Percentiles rank a stretch among this genome's conserved stretches.
These are phyloP conservation scores for Oryza glaberrima DNA, from an alignment of 176 grass and related monocot genomes.

Conservation along the genomic window DNA sequence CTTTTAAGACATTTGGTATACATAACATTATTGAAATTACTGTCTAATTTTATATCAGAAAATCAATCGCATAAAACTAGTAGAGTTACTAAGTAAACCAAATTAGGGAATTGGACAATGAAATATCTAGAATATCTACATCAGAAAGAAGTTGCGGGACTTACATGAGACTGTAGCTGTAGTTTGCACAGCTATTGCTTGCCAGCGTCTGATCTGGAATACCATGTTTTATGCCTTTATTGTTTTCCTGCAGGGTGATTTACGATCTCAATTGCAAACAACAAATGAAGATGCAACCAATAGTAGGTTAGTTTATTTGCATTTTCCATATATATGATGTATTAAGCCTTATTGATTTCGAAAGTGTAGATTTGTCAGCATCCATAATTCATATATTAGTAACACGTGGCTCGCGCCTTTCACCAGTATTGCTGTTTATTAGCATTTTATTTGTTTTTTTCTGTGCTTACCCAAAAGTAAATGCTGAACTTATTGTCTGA, in stretches of 20 bases:
- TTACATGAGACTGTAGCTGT: background rate
- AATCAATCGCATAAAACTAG: background rate
- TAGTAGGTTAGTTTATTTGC: constrained; percentile 65
- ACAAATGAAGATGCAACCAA: constrained; percentile 76
- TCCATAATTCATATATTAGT: constrained; percentile 19
- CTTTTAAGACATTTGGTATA: constrained; percentile 2
- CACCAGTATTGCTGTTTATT: background rate
- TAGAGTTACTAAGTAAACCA: background rate
- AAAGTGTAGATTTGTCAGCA: constrained; percentile 3
- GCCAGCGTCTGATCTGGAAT: constrained; percentile 7
- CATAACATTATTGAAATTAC: background rate
- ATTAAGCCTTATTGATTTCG: background rate
- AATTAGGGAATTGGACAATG: background rate
- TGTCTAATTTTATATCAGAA: background rate
- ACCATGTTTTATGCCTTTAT: background rate
- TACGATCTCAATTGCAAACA: constrained; percentile 88
- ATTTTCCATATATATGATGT: background rate
- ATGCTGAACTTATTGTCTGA: constrained; percentile 15
- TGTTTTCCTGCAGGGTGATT: constrained; percentile 61
- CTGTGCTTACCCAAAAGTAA: background rate
- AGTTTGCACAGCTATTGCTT: constrained; percentile 36
- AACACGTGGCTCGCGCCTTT: constrained; percentile 20
- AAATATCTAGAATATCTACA: constrained; percentile 24
- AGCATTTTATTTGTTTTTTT: background rate
- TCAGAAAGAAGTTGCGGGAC: background rate